Base-by-base conservation (phyloP, 2,329 filamentous ascomycete genomes). In the Colletotrichum tofieldiae region DNA sequence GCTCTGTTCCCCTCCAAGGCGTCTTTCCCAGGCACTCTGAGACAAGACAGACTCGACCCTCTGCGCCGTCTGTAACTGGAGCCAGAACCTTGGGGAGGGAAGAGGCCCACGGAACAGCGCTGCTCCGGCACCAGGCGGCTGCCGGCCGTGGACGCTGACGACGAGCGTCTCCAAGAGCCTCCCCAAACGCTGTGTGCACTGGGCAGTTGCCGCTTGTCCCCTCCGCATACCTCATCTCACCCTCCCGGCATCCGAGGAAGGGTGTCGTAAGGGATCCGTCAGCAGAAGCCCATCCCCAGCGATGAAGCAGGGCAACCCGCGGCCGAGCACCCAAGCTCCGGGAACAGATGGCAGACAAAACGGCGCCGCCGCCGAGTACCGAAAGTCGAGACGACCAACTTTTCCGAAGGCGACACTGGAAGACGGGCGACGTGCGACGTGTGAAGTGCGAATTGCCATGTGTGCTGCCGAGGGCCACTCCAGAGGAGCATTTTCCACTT, bases 51-150 rank as follows among this genome's bases (percentile, higher is more conserved):
- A 62, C 59, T 62, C 49, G 49, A 43, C 39, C n/a, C 45, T 64
- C 26, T 49, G n/a, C 51, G 32, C 49, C 37, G 18, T 64, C 69
- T 72, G 69, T 68, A 69, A 72, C 69, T 72, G 67, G 41, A 35
- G 32, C 52, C 52, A 63, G 65, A 72, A 69, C 69, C 59, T 72
- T 72, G 69, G 45, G 58, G 65, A 72, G 69, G 69, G 69, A 72
- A 69, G 52, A 59, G 43, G 69, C 45, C 45, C 35, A 59, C 69
- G 69, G 69, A 72, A 64, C 35, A 29, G 35, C 35, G n/a, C 65
- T 54, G 65, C 69, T 72, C 69, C 69, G 69, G 56, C 64, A 37
- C 56, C 68, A 71, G 56, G 56, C 64, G 67, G 49, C 61, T 59
- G 67, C 52, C 60, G 52, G 67, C 61, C 60, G 63, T 62, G 64